A percentile compares a stretch with the other conserved stretches of the same genome.
Evolutionary conservation across 768 basidiomycete species (phyloP).

Genomic region (Lentinus tigrinus): DNA sequence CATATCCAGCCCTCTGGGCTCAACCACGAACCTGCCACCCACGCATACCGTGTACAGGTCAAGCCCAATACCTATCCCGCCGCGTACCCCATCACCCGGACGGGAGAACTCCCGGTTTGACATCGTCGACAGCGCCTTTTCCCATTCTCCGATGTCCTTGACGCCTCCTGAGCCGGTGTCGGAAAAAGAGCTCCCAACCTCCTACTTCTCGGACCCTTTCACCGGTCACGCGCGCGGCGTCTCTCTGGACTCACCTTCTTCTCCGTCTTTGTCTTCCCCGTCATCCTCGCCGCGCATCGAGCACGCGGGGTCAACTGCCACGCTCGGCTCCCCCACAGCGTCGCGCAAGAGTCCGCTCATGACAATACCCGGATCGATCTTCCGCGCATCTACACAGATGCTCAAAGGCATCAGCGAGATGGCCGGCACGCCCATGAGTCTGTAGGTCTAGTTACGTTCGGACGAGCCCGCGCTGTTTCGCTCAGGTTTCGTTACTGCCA

Average conservation of each 20-base stretch:
- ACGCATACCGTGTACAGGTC: not conserved
- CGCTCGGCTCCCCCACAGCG: not conserved
- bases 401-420: constrained; percentile 29
- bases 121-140: not conserved
- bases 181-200: not conserved
- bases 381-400: constrained; percentile 28
- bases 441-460: not conserved
- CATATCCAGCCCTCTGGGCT: constrained; percentile 6
- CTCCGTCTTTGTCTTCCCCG: constrained; percentile 7
- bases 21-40: constrained; percentile 3
- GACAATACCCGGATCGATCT: constrained; percentile 16
- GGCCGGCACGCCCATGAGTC: constrained; percentile 19
- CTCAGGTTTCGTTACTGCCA: not conserved
- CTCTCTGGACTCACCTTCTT: constrained; percentile 1
- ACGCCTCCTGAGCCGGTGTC: not conserved
- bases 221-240: not conserved
- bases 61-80: not conserved
- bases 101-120: not conserved
- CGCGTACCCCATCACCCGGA: not conserved
- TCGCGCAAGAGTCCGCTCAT: constrained; percentile 12
- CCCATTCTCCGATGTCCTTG: not conserved
- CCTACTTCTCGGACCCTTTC: constrained; percentile 7
- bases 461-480: not conserved
- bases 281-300: constrained; percentile 10
- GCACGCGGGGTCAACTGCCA: not conserved